phyloP scores from a whole-genome alignment of 176 grass and related monocot species.

The Eremochloa ophiuroides region DNA sequence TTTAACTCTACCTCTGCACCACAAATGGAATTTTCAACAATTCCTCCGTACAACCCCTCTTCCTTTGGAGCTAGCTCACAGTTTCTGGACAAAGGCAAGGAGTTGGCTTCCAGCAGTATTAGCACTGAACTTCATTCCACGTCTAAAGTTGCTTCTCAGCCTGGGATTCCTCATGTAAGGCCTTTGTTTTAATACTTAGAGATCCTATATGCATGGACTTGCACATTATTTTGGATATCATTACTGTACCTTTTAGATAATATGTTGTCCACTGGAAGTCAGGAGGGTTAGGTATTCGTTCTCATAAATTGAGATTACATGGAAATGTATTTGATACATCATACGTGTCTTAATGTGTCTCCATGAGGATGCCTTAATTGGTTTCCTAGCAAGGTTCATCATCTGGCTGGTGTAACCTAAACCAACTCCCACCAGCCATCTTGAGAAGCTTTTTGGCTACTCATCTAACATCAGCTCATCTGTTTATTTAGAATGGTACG shows the following conservation, averaged over 20 bases:
- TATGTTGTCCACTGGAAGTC: conserved; percentile 5
- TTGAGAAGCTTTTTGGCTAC: conserved; percentile 23
- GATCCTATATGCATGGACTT: conserved; percentile 1
- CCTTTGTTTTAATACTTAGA: conserved; percentile 15
- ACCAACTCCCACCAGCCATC: neutral
- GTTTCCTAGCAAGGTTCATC: conserved; percentile 20
- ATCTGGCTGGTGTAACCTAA: conserved; percentile 20
- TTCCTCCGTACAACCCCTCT: conserved; percentile 48
- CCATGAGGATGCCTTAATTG: neutral
- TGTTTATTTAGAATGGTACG: conserved; percentile 20
- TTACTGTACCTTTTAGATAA: neutral
- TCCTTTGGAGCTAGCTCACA: conserved; percentile 74
- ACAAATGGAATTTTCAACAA: conserved; percentile 44
- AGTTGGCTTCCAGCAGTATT: conserved; percentile 46
- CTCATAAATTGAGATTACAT: neutral
- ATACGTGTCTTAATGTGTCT: neutral
- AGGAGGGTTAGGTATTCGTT: neutral
- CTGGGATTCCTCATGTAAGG: conserved; percentile 39
- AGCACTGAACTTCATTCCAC: conserved; percentile 55
- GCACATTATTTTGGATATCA: conserved; percentile 7
- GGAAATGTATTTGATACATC: neutral
- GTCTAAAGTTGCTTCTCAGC: conserved; percentile 46
- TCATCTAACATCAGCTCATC: conserved; percentile 1
- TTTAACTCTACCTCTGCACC: conserved; percentile 46
- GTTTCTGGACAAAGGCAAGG: conserved; percentile 77